phyloP scores from a whole-genome alignment of 179 eudicot species.

The Silene coronaria region DNA sequence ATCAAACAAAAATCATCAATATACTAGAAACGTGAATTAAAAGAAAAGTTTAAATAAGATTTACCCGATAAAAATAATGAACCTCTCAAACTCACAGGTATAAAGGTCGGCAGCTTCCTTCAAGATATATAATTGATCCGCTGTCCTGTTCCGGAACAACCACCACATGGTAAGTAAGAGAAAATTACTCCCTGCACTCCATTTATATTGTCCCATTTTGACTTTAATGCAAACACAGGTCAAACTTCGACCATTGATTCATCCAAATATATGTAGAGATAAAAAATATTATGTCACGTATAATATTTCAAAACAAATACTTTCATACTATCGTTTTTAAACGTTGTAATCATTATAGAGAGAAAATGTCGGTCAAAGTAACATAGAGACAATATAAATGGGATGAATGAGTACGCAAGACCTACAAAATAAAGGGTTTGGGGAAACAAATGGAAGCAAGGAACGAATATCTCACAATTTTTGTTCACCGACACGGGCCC shows the following conservation, averaged over 20 bases:
- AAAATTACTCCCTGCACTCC: neutral
- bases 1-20: conserved; percentile 1
- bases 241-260: too few relatives aligned
- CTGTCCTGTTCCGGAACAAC: conserved; percentile 39
- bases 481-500: conserved; percentile 52
- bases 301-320: too few relatives aligned
- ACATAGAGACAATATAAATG: too few relatives aligned
- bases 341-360: neutral
- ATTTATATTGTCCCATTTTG: too few relatives aligned
- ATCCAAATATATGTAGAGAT: neutral
- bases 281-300: neutral
- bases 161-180: conserved; percentile 12
- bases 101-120: conserved; percentile 61
- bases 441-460: conserved; percentile 2
- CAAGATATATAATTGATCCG: conserved; percentile 44
- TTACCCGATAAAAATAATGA: conserved; percentile 71
- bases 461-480: conserved; percentile 55
- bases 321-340: neutral
- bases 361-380: too few relatives aligned
- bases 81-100: conserved; percentile 79
- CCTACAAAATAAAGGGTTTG: neutral
- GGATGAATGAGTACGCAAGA: neutral
- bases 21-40: conserved; percentile 1
- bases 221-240: too few relatives aligned
- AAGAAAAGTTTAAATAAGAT: neutral